These are phyloP conservation scores for Pinus albicaulis DNA, from an alignment of 75 land plant genomes.

Conservation along the genomic window DNA sequence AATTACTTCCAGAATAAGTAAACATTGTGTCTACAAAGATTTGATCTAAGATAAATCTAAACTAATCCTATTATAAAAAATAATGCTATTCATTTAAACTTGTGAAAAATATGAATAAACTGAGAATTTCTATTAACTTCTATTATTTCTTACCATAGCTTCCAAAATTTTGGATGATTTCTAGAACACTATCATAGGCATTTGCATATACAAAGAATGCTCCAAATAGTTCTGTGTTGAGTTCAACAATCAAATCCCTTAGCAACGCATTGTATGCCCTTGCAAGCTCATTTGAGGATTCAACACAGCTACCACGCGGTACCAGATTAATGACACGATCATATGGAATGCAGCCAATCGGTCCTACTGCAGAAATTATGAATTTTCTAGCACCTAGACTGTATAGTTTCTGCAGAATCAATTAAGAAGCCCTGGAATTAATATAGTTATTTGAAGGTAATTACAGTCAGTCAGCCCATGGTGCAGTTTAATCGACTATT, in stretches of 20 bases:
- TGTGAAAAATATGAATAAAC: too few species aligned
- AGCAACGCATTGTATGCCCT: constrained; percentile 48
- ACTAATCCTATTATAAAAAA: too few species aligned
- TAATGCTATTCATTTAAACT: too few species aligned
- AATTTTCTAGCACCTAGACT: constrained; percentile 74
- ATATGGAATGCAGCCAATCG: constrained; percentile 92
- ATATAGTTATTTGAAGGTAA: too few species aligned
- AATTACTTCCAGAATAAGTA: too few species aligned
- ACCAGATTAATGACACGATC: constrained; percentile 47
- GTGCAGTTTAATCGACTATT: too few species aligned
- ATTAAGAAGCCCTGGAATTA: too few species aligned
- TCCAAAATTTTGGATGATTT: constrained; percentile 61
- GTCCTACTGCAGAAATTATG: constrained; percentile 66
- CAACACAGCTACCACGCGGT: constrained; percentile 38
- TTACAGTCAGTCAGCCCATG: too few species aligned
- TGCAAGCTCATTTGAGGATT: constrained; percentile 57
- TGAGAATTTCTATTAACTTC: neutral
- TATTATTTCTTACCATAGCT: constrained; percentile 46
- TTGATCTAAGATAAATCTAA: too few species aligned
- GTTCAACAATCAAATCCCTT: constrained; percentile 43
- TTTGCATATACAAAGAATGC: constrained; percentile 62
- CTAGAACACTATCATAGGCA: constrained; percentile 63
- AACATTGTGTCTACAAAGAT: too few species aligned
- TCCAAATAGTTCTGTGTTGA: constrained; percentile 49
- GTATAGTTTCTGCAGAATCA: constrained; percentile 56